phyloP scores from a whole-genome alignment of 2,329 filamentous ascomycete genomes.

The Cladosporium oxysporum region DNA sequence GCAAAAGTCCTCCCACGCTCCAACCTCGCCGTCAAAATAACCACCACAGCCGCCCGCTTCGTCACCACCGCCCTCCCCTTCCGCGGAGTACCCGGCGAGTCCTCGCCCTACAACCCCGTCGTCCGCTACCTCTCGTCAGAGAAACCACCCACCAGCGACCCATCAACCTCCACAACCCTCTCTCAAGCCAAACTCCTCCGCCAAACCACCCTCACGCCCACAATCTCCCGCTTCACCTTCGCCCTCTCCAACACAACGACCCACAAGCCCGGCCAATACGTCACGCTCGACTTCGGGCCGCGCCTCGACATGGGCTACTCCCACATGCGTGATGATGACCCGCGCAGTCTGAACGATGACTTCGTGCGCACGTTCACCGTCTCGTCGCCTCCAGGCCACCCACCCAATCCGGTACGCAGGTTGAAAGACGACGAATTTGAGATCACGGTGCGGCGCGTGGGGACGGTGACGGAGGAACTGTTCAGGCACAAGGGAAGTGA shows the following conservation, averaged over 20 bases:
- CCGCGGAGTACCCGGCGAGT: slow-evolving; percentile 59
- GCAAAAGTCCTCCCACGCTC: slow-evolving; percentile 64
- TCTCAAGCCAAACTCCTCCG: slow-evolving; percentile 58
- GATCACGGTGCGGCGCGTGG: slow-evolving; percentile 70
- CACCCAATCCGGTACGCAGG: slow-evolving; percentile 29
- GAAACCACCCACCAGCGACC: slow-evolving; percentile 34
- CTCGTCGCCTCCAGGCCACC: slow-evolving; percentile 56
- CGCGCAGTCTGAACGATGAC: slow-evolving; percentile 79
- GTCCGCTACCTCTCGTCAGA: slow-evolving; percentile 67
- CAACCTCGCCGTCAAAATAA: slow-evolving; percentile 72
- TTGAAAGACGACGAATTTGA: slow-evolving; percentile 58
- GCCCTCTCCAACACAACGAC: slow-evolving; percentile 42
- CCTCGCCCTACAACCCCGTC: slow-evolving; percentile 77
- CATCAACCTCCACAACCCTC: slow-evolving; percentile 16
- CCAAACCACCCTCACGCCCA: slow-evolving; percentile 64
- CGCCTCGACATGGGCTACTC: slow-evolving; percentile 73
- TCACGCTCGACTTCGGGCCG: slow-evolving; percentile 69
- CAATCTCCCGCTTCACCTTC: slow-evolving; percentile 67
- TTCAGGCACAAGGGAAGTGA: slow-evolving; percentile 45
- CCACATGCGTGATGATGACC: slow-evolving; percentile 83
- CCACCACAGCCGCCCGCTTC: slow-evolving; percentile 60
- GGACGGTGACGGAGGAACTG: slow-evolving; percentile 67
- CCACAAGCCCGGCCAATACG: slow-evolving; percentile 74
- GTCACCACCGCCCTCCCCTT: slow-evolving; percentile 69
- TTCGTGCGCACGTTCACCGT: slow-evolving; percentile 82